Percentiles rank a stretch among this genome's conserved stretches.
These are phyloP conservation scores for Isatis tinctoria DNA, from an alignment of 345 rosid species.

Conservation along the genomic window DNA sequence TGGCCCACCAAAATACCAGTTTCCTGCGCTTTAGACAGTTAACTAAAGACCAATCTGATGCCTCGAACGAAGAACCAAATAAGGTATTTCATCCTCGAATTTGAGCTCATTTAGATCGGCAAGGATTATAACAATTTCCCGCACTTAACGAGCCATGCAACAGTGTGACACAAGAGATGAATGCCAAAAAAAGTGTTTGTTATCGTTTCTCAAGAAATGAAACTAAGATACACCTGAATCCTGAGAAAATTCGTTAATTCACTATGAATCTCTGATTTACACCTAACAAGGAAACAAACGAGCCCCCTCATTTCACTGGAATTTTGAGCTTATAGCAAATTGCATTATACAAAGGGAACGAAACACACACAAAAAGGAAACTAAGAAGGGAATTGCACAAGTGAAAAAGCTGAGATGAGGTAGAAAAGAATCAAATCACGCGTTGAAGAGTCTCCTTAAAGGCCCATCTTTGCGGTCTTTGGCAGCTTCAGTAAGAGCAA, in stretches of 20 bases:
- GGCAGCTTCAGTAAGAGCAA: slow-evolving; percentile 98
- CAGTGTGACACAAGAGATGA: background rate
- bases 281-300: background rate
- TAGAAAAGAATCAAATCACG: slow-evolving; percentile 23
- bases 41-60: no score
- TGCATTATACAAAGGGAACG: background rate
- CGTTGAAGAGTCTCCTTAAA: slow-evolving; percentile 78
- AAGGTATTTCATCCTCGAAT: no score
- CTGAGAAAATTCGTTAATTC: no score
- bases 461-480: slow-evolving; percentile 98
- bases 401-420: background rate
- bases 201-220: background rate
- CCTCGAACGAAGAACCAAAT: no score
- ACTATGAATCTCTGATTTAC: background rate
- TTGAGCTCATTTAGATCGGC: no score
- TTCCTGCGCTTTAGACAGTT: no score
- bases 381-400: background rate
- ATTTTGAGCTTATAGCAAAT: background rate
- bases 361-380: background rate
- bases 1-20: no score
- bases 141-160: no score
- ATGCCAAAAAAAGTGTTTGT: background rate
- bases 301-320: background rate
- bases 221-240: no score
- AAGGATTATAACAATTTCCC: no score